phyloP scores from a whole-genome alignment of 345 rosid genomes.

The Pelargonium nanum region DNA sequence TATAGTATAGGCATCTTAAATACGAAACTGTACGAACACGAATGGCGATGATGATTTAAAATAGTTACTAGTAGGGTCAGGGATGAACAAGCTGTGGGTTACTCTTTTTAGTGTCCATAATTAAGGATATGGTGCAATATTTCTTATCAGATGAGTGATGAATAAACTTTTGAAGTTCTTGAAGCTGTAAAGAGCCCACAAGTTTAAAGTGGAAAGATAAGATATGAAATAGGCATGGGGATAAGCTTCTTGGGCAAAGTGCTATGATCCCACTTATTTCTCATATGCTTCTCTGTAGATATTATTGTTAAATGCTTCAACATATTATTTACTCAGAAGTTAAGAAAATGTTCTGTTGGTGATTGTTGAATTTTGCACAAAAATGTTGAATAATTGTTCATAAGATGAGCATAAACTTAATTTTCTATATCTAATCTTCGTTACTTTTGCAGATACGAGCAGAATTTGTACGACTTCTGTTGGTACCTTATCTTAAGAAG shows the following conservation, averaged over 20 bases:
- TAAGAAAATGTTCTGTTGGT: background rate
- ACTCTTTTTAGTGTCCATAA: background rate
- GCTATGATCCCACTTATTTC: constrained; percentile 31
- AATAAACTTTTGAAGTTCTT: constrained; percentile 12
- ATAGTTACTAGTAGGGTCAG: background rate
- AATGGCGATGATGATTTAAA: constrained; percentile 11
- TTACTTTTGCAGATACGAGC: background rate
- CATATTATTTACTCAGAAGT: background rate
- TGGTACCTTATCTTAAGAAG: background rate
- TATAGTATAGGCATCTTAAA: constrained; percentile 11
- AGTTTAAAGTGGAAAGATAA: constrained; percentile 44
- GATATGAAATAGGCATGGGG: constrained; percentile 39
- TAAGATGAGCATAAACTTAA: background rate
- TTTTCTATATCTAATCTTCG: background rate
- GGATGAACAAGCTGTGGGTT: background rate
- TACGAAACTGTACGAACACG: constrained; percentile 57
- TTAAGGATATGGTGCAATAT: background rate
- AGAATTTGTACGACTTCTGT: background rate
- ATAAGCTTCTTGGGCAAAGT: constrained; percentile 59
- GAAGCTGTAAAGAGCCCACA: constrained; percentile 50
- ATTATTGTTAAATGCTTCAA: background rate
- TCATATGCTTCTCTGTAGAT: background rate
- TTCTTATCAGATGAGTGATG: background rate
- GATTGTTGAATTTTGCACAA: background rate
- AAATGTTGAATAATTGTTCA: background rate